Conservation (phyloP, 257 asterid species). For the Gardenia jasminoides region DNA sequence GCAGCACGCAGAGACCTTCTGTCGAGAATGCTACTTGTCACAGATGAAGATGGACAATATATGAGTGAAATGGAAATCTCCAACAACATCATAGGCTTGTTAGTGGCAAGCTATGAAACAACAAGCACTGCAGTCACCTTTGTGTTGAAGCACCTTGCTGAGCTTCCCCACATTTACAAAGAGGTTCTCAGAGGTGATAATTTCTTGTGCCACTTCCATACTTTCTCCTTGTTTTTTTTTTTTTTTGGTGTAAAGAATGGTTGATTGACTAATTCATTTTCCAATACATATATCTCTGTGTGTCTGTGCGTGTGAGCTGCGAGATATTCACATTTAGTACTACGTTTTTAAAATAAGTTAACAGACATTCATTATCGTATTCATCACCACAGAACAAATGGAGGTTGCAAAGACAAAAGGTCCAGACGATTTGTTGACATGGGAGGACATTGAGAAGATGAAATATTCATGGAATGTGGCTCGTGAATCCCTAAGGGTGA, state of each 20-base stretch:
- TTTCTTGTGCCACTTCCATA: background rate
- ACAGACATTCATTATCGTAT: no score
- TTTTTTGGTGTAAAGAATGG: background rate
- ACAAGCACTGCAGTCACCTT: conserved; percentile 52
- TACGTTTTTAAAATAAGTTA: no score
- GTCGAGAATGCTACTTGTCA: conserved; percentile 52
- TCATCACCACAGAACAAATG: conserved; percentile 27
- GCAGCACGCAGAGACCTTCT: conserved; percentile 40
- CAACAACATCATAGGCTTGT: conserved; percentile 39
- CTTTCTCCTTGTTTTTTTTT: background rate
- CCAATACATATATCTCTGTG: no score
- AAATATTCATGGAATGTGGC: conserved; percentile 30
- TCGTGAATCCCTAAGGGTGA: background rate
- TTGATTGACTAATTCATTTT: no score
- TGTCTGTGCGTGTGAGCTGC: no score
- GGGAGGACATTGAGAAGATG: conserved; percentile 43
- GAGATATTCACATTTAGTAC: background rate
- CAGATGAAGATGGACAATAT: conserved; percentile 48
- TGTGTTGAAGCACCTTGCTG: conserved; percentile 50
- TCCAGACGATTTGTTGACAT: conserved; percentile 24
- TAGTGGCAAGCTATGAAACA: conserved; percentile 60
- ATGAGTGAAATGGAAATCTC: conserved; percentile 66
- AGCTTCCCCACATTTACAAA: conserved; percentile 56
- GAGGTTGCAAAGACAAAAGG: conserved; percentile 23
- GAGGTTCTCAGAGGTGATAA: conserved; percentile 44